Evolutionary conservation across 768 basidiomycete species (phyloP).

Genomic region (Mrakia blollopis): DNA sequence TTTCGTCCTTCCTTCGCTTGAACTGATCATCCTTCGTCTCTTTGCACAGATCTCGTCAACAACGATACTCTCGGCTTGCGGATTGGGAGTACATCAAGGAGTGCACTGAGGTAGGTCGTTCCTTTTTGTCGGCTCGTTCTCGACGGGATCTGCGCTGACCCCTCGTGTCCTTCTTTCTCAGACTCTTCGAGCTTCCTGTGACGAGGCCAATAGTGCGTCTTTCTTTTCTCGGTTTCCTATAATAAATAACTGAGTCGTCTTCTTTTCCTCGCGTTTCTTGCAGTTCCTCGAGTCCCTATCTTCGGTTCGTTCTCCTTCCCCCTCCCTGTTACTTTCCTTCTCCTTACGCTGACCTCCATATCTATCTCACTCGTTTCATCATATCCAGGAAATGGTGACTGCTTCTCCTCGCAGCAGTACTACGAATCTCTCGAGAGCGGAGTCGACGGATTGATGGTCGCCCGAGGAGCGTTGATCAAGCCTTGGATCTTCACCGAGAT

Average conservation of each 20-base stretch:
- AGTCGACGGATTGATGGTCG: slow-evolving; percentile 94
- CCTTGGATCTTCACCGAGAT: slow-evolving; percentile 57
- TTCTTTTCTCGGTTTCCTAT: background rate
- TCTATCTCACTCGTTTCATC: background rate
- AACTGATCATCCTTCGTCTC: slow-evolving; percentile 47
- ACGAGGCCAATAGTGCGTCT: slow-evolving; percentile 49
- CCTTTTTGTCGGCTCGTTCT: background rate
- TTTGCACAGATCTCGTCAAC: slow-evolving; percentile 68
- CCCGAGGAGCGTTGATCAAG: slow-evolving; percentile 90
- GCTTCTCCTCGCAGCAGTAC: slow-evolving; percentile 80
- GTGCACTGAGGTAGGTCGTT: slow-evolving; percentile 47
- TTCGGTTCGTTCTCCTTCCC: background rate
- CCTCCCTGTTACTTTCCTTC: background rate
- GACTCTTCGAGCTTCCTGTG: slow-evolving; percentile 58
- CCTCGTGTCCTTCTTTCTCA: background rate
- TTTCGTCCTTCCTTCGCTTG: slow-evolving; percentile 26
- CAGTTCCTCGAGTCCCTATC: slow-evolving; percentile 75
- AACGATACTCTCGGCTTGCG: slow-evolving; percentile 57
- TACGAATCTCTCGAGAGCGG: slow-evolving; percentile 70
- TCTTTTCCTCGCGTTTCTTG: background rate
- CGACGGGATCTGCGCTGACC: background rate
- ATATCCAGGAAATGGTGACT: slow-evolving; percentile 89
- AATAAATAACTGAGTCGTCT: background rate
- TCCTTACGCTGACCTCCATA: background rate
- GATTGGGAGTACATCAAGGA: slow-evolving; percentile 92